Evolutionary conservation across 73 alveolate genomes (phyloP).

Genomic region (Tetrahymena malaccensis): DNA sequence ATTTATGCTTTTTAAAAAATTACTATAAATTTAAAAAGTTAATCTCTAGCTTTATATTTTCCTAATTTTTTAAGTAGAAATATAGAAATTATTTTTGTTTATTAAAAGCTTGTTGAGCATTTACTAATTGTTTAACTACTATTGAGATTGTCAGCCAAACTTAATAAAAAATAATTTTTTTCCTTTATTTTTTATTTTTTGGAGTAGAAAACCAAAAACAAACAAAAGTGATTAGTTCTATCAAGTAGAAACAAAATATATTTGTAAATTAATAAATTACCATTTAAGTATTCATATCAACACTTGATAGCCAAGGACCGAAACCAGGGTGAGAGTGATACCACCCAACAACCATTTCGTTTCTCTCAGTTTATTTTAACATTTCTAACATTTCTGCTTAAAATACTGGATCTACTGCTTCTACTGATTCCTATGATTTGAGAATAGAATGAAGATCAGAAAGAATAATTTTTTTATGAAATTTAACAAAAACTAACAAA

Average conservation of each 20-base stretch:
- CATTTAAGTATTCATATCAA: slow-evolving; percentile 11
- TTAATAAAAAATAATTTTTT: not conserved
- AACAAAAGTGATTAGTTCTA: slow-evolving; percentile 68
- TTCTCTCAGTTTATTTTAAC: slow-evolving; percentile 97
- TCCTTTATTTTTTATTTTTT: not conserved
- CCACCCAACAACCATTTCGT: slow-evolving; percentile 99
- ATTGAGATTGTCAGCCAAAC: too few species aligned
- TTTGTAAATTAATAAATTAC: not conserved
- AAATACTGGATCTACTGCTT: slow-evolving; percentile 99
- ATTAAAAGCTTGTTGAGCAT: too few species aligned
- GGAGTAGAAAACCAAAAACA: not conserved
- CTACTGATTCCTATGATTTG: slow-evolving; percentile 67
- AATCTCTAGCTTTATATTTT: too few species aligned
- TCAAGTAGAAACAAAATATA: slow-evolving; percentile 88
- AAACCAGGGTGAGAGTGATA: slow-evolving; percentile 99
- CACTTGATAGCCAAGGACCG: slow-evolving; percentile 98
- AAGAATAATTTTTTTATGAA: not conserved
- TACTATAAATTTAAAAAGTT: too few species aligned
- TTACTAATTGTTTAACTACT: too few species aligned
- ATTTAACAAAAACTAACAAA: too few species aligned
- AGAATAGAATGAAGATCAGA: not conserved
- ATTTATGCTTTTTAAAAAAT: too few species aligned
- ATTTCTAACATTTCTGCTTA: slow-evolving; percentile 97
- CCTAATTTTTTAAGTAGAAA: too few species aligned
- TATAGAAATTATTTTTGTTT: too few species aligned